phyloP scores from a whole-genome alignment of 139 green algal genomes.

The Haematococcus lacustris region DNA sequence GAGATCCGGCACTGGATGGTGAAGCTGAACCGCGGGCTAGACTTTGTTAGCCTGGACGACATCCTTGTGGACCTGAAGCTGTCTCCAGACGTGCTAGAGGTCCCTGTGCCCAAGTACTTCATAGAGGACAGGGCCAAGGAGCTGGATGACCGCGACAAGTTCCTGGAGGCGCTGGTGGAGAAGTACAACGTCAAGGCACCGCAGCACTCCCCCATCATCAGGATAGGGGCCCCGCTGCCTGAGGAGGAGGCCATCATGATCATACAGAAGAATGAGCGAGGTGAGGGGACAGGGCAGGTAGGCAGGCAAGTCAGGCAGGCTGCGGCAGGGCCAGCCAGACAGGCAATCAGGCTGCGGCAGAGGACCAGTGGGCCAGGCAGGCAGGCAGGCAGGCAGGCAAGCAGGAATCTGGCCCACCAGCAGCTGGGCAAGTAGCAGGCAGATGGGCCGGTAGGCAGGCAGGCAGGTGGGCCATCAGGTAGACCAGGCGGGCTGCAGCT shows the following conservation, averaged over 20 bases:
- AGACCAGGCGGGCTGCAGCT: too few species aligned
- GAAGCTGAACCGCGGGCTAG: conserved; percentile 62
- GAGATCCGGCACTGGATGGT: conserved; percentile 65
- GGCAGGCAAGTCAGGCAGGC: too few species aligned
- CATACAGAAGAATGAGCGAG: conserved; percentile 60
- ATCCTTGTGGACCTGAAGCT: conserved; percentile 81
- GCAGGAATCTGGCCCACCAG: neutral
- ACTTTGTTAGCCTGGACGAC: conserved; percentile 74
- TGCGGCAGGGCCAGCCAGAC: too few species aligned
- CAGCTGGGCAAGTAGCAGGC: too few species aligned
- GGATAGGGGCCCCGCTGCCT: conserved; percentile 36
- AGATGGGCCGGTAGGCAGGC: too few species aligned
- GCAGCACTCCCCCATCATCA: conserved; percentile 17
- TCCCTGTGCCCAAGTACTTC: conserved; percentile 77
- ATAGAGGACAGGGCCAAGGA: conserved; percentile 62
- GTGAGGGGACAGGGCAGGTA: conserved; percentile 23
- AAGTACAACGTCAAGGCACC: conserved; percentile 60
- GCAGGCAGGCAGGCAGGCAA: neutral
- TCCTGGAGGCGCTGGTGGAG: conserved; percentile 66
- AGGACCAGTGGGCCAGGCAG: too few species aligned
- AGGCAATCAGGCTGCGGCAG: too few species aligned
- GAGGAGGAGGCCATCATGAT: conserved; percentile 34
- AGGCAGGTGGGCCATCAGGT: too few species aligned
- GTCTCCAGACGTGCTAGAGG: conserved; percentile 68
- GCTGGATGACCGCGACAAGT: conserved; percentile 66